phyloP scores from a whole-genome alignment of 768 basidiomycete species.

The Russula lepida region DNA sequence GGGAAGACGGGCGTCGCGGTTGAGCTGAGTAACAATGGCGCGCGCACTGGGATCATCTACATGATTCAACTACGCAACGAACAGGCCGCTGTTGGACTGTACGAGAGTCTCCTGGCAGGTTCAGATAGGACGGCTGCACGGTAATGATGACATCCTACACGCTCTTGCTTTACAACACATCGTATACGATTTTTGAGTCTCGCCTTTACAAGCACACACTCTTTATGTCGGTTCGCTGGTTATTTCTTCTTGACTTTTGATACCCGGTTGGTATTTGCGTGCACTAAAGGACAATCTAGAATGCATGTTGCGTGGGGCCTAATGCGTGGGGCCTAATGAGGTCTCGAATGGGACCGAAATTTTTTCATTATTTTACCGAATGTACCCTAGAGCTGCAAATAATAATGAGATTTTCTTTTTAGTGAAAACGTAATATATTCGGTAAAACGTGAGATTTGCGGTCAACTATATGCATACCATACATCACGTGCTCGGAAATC shows the following conservation, averaged over 20 bases:
- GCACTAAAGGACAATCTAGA: background rate
- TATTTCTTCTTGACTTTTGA: conserved; percentile 11
- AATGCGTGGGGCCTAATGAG: no score
- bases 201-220: background rate
- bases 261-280: conserved; percentile 15
- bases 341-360: no score
- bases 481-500: no score
- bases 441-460: no score
- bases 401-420: no score
- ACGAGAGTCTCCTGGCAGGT: conserved; percentile 78
- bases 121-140: conserved; percentile 53
- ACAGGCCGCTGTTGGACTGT: conserved; percentile 72
- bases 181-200: conserved; percentile 2
- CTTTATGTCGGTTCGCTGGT: conserved; percentile 1
- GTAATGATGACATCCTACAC: conserved; percentile 4
- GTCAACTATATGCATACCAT: no score
- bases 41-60: conserved; percentile 88
- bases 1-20: conserved; percentile 97
- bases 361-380: no score
- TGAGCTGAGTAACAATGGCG: conserved; percentile 87
- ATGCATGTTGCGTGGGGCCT: no score
- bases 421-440: no score
- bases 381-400: no score
- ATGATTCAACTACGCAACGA: conserved; percentile 97
- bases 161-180: background rate